phyloP scores from a whole-genome alignment of 2,329 filamentous ascomycete species.

The Fusarium sp. region DNA sequence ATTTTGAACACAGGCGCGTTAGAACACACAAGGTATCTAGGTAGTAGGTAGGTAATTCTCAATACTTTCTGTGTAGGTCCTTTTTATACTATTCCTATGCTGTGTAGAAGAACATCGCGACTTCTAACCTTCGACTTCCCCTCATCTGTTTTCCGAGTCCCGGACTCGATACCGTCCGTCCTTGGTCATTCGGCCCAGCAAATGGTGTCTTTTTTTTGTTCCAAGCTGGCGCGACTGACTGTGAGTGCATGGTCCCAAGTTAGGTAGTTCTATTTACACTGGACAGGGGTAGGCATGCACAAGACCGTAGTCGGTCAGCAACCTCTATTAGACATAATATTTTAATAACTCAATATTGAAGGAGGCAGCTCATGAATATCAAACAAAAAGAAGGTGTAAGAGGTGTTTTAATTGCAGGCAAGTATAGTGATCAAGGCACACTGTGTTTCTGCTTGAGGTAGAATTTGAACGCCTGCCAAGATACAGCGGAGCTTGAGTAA shows the following conservation, averaged over 20 bases:
- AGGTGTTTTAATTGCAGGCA: not conserved
- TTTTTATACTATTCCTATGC: not conserved
- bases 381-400: not conserved
- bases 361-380: not conserved
- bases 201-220: constrained; percentile 1
- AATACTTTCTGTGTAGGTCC: not conserved
- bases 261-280: constrained; percentile 10
- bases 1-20: not conserved
- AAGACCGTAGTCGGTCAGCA: constrained; percentile 5
- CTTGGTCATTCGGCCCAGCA: not conserved
- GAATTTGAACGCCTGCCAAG: not conserved
- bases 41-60: not conserved
- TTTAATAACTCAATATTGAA: not conserved
- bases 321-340: not conserved
- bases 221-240: constrained; percentile 5
- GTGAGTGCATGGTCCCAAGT: constrained; percentile 13
- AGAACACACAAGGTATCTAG: not conserved
- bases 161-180: not conserved
- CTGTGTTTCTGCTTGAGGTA: not conserved
- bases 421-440: not conserved
- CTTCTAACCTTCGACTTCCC: not conserved
- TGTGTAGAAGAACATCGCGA: not conserved
- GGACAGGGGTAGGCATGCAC: constrained; percentile 2
- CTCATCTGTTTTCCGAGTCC: not conserved
- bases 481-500: not conserved